These are phyloP conservation scores for Salicornia ramosissima DNA, from an alignment of 148 eudicot genomes.

Conservation along the genomic window DNA sequence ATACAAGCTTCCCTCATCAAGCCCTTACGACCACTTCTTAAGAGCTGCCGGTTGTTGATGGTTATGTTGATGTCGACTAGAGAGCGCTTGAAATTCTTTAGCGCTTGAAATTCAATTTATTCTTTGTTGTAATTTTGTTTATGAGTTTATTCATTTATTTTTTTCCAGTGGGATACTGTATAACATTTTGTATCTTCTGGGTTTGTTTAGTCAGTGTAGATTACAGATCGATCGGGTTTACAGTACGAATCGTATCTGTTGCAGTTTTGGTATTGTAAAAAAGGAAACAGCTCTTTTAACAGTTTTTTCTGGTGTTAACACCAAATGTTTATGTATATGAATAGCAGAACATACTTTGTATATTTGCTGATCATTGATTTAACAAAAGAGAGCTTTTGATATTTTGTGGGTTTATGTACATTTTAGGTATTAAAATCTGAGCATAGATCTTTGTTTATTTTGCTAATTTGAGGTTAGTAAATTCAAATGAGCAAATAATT, in stretches of 20 bases:
- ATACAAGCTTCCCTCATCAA: constrained; percentile 60
- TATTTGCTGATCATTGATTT: neutral
- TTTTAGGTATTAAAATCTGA: neutral
- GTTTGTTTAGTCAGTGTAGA: constrained; percentile 13
- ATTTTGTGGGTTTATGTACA: neutral
- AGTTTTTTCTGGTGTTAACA: neutral
- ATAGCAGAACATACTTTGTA: constrained; percentile 1
- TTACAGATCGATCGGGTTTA: neutral
- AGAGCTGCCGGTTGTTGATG: constrained; percentile 70
- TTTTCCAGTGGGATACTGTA: neutral
- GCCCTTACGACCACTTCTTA: constrained; percentile 74
- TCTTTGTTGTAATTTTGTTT: constrained; percentile 6
- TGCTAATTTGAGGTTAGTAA: too few relatives aligned
- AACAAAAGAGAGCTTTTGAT: neutral
- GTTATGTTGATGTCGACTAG: neutral
- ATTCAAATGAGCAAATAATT: too few relatives aligned
- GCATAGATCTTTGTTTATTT: neutral
- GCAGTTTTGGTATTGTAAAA: constrained; percentile 2
- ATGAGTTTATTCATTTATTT: neutral
- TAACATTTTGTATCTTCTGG: constrained; percentile 11
- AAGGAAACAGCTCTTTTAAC: neutral
- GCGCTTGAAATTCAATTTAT: constrained; percentile 22
- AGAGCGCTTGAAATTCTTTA: constrained; percentile 10
- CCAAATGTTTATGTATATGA: constrained; percentile 8
- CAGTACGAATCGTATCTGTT: neutral